A percentile compares a stretch with the other conserved stretches of the same genome.
These are phyloP conservation scores for Prunus davidiana DNA, from an alignment of 306 rosid genomes.

Conservation along the genomic window DNA sequence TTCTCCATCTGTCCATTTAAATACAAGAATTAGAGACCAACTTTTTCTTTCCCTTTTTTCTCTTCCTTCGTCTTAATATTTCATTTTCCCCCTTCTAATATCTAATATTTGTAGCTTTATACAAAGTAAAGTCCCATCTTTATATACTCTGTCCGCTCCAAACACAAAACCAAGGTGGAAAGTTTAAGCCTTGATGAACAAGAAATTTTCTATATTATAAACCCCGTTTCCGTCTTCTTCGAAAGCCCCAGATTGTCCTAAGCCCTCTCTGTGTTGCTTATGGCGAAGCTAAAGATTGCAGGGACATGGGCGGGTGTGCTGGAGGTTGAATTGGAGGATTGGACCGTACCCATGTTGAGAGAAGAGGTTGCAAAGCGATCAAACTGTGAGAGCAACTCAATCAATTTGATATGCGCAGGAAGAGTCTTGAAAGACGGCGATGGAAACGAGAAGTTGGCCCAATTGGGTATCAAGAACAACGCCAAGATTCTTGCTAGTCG, in stretches of 20 bases:
- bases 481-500: conserved; percentile 68
- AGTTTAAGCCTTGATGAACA: not conserved
- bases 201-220: not conserved
- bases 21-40: too few species aligned
- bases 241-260: not conserved
- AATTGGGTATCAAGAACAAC: conserved; percentile 64
- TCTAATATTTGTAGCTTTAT: too few species aligned
- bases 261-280: conserved; percentile 12
- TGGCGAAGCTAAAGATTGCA: conserved; percentile 85
- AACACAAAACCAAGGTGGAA: not conserved
- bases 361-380: conserved; percentile 73
- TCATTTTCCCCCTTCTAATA: too few species aligned
- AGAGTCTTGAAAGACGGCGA: conserved; percentile 62
- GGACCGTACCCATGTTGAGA: conserved; percentile 65
- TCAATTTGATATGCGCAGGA: conserved; percentile 79
- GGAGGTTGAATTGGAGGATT: conserved; percentile 55
- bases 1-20: too few species aligned
- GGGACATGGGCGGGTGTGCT: conserved; percentile 80
- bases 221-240: not conserved
- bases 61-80: too few species aligned
- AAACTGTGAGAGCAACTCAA: conserved; percentile 44
- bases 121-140: too few species aligned
- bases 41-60: too few species aligned
- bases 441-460: conserved; percentile 45
- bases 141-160: not conserved